A percentile compares a stretch with the other conserved stretches of the same genome.
These are phyloP conservation scores for Excoecaria cochinchinensis DNA, from an alignment of 345 rosid species.

Conservation along the genomic window DNA sequence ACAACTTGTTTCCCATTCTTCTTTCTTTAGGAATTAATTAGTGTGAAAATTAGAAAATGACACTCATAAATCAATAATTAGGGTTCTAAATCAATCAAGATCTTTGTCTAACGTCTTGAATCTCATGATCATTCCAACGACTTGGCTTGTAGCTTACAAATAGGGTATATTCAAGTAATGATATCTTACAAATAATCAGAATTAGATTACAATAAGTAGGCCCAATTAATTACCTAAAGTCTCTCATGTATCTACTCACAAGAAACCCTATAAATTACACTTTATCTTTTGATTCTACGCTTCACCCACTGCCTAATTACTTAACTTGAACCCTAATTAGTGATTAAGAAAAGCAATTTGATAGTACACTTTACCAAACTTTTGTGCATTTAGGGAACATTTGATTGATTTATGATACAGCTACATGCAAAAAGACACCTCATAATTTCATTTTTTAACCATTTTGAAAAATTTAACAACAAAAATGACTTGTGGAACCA, in stretches of 20 bases:
- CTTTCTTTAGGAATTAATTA: neutral
- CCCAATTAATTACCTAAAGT: too few relatives aligned
- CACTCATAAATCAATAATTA: neutral
- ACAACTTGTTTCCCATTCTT: neutral
- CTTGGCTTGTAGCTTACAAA: neutral
- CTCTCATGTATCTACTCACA: too few relatives aligned
- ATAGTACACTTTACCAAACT: neutral
- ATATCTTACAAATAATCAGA: neutral
- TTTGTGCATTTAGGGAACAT: too few relatives aligned
- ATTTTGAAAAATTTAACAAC: too few relatives aligned
- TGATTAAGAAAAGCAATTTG: neutral
- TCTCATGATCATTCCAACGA: too few relatives aligned
- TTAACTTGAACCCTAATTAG: too few relatives aligned
- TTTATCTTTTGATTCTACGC: neutral
- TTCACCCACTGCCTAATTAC: neutral
- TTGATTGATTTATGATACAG: too few relatives aligned
- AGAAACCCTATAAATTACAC: too few relatives aligned
- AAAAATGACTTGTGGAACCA: too few relatives aligned
- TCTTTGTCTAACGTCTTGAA: neutral
- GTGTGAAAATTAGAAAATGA: neutral
- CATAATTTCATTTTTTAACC: too few relatives aligned
- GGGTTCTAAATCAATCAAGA: conserved; percentile 5
- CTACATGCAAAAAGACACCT: too few relatives aligned
- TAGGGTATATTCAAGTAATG: neutral
- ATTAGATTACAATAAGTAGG: too few relatives aligned